Evolutionary conservation across 306 rosid species (phyloP), one percentile per base, ranked within the genome.

Genomic region (Luffa aegyptiaca): DNA sequence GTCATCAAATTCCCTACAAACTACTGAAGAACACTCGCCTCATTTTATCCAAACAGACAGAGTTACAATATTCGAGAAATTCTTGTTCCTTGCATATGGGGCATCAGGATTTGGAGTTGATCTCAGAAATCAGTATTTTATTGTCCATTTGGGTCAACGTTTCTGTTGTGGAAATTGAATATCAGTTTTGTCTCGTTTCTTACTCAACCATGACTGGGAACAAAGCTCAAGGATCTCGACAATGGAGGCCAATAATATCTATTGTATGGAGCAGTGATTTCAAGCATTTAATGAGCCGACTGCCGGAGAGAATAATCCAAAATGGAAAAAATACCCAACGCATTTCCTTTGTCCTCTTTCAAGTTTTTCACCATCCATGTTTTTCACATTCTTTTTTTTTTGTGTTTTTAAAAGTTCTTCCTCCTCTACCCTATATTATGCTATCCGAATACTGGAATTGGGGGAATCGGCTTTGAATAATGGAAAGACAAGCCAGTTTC

Each of bases 401-500:
- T 26, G 31, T 26, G 31, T 26, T 26, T 26, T 26, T 26, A 26
- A 26, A 26, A 26, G 31, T 26, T 26, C 31, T 26, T 13, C 7
- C 36, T 21, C 20, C 66, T 55, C 6, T 7, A 10, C 6, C 18
- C 41, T 45, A 20, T 44, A 1, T 69, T 44, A 6, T 44, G 53
- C 55, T n/a, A 44, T 11, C 14, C 16, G 39, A 59, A 26, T 46
- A 35, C 35, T 18, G 35, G 35, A 64, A 12, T 11, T 33, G 37
- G 53, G 59, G 45, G 45, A 61, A 26, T 65, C 71, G 45, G 51
- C 33, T 21, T 11, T 20, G 13, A 21, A 72, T 81, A 75, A 86
- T 93, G 94, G 77, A 64, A 10, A 80, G 33, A 58, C 41, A 35
- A 33, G 62, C 9, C 10, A 9, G 26, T 68, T 63, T 62, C 21